These are phyloP conservation scores for Fusarium temperatum DNA, from an alignment of 2,329 filamentous ascomycete species.

Conservation along the genomic window DNA sequence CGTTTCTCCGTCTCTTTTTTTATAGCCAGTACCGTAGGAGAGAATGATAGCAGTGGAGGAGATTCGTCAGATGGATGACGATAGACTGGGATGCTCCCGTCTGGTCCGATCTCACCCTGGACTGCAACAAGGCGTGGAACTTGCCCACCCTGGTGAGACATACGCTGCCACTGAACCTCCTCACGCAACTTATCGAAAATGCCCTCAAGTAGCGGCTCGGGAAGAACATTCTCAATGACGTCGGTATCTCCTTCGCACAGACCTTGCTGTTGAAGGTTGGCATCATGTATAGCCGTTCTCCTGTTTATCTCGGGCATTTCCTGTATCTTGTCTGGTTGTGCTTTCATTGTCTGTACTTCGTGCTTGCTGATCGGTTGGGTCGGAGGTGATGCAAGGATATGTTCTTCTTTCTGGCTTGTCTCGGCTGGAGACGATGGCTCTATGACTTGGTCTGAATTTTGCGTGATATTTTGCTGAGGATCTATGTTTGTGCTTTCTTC, in stretches of 20 bases:
- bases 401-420: background rate
- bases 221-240: conserved; percentile 76
- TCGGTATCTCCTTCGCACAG: conserved; percentile 85
- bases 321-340: background rate
- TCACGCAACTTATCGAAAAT: conserved; percentile 75
- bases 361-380: background rate
- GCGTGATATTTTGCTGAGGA: background rate
- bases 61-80: conserved; percentile 92
- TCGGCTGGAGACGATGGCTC: background rate
- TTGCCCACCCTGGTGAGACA: conserved; percentile 91
- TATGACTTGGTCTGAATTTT: background rate
- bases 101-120: conserved; percentile 74
- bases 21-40: conserved; percentile 74
- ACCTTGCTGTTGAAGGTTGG: conserved; percentile 51
- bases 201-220: conserved; percentile 61
- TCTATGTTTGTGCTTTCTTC: background rate
- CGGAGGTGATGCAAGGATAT: background rate
- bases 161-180: conserved; percentile 88
- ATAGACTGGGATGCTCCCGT: conserved; percentile 88
- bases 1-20: conserved; percentile 73
- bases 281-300: conserved; percentile 4
- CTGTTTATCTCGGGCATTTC: conserved; percentile 12
- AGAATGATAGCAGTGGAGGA: conserved; percentile 79
- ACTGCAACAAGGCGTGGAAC: conserved; percentile 92
- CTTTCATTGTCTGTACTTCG: background rate